Evolutionary conservation across 140 eudicot genomes (phyloP).

Genomic region (Bidens hawaiensis): DNA sequence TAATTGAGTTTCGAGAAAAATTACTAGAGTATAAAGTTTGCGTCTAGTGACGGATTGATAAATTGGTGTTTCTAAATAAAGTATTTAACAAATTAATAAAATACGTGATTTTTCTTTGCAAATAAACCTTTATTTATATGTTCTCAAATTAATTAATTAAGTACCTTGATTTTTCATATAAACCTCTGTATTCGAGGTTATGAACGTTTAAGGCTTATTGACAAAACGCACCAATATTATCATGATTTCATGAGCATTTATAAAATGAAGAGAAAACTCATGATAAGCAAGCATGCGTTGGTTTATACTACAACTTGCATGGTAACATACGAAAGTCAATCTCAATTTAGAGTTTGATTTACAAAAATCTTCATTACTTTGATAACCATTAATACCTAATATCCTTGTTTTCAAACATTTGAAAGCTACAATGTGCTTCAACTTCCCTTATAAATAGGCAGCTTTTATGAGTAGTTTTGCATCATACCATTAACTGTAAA

Average conservation of each 20-base stretch:
- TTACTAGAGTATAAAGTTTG: too few relatives aligned
- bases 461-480: not conserved
- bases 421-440: not conserved
- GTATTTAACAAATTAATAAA: too few relatives aligned
- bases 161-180: too few relatives aligned
- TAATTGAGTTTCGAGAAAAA: too few relatives aligned
- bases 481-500: not conserved
- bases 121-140: too few relatives aligned
- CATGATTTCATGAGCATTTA: not conserved
- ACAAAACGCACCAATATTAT: not conserved
- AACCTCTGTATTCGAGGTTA: too few relatives aligned
- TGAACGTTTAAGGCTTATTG: too few relatives aligned
- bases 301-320: not conserved
- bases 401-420: not conserved
- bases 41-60: too few relatives aligned
- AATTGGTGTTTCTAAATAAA: too few relatives aligned
- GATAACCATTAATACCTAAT: not conserved
- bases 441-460: not conserved
- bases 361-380: not conserved
- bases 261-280: not conserved
- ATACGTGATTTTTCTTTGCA: too few relatives aligned
- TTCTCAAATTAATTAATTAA: too few relatives aligned
- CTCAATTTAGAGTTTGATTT: not conserved
- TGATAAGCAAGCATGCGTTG: not conserved
- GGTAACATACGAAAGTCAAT: not conserved